Percentiles rank a stretch among this genome's conserved stretches.
Evolutionary conservation across 2,329 filamentous ascomycete genomes (phyloP).

Genomic region (Epichloe brachyelytri): DNA sequence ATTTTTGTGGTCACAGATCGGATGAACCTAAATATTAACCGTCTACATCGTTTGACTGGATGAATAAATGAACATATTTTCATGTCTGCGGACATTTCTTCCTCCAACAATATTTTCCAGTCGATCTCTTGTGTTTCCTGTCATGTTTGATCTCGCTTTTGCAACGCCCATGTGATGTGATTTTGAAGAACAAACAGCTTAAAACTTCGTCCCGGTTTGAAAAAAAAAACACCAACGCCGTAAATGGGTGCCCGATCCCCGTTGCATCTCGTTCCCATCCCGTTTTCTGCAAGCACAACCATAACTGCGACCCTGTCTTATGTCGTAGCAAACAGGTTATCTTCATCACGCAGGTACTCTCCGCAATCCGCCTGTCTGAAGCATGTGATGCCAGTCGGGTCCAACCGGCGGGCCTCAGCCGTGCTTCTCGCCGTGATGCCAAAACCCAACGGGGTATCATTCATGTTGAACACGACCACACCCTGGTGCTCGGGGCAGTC

Average conservation of each 20-base stretch:
- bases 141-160: neutral
- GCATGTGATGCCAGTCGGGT: slow-evolving; percentile 78
- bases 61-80: neutral
- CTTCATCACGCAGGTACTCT: slow-evolving; percentile 82
- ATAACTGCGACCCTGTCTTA: neutral
- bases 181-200: neutral
- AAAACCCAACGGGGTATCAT: slow-evolving; percentile 87
- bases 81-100: neutral
- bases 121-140: neutral
- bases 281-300: neutral
- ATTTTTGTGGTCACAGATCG: neutral
- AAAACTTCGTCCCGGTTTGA: neutral
- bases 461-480: slow-evolving; percentile 81
- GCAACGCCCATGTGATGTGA: neutral
- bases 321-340: slow-evolving; percentile 38
- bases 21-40: neutral
- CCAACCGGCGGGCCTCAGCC: slow-evolving; percentile 67
- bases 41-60: neutral
- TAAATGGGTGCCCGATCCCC: neutral
- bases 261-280: neutral
- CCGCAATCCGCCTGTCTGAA: slow-evolving; percentile 91
- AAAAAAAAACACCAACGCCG: neutral
- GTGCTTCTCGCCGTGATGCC: slow-evolving; percentile 83
- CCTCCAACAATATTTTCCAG: neutral
- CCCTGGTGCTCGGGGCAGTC: slow-evolving; percentile 91